Base-by-base conservation (phyloP, 2,329 filamentous ascomycete species). In the Apiospora aurea region DNA sequence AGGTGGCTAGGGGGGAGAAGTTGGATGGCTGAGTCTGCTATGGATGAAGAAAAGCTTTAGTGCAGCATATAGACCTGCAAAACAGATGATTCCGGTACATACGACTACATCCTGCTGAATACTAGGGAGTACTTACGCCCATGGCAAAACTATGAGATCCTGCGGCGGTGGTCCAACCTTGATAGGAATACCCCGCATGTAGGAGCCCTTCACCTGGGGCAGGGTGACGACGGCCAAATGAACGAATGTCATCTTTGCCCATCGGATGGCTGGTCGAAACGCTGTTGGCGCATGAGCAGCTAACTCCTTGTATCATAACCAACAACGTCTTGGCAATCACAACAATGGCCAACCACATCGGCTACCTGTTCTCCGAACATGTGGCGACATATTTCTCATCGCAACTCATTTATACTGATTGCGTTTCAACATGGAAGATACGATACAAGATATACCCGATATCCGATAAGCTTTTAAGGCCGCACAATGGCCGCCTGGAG, bases 81-180 rank as follows among this genome's bases (percentile, higher is more conserved):
- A 29, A 29, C 26, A 29, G 26, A 29, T 29, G 26, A 29, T 29
- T 29, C 26, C 3, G 26, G 26, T 3, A 29, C 26, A 29, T 29
- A 29, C 26, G 26, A 29, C 26, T 3, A 29, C 3, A 29, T 29
- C 26, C 26, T 29, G 26, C 26, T 29, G 26, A 29, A 29, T 29
- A 29, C 26, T 29, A 29, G 26, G 26, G 26, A 29, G 26, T 29
- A 77, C 80, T 8, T 75, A 81, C 79, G 77, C 72, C 79, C 79
- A 82, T 21, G 79, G 79, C 1, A 81, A 44, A 41, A 82, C 51
- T 1, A 81, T 75, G 14, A 82, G 70, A 34, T 75, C 69, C 21
- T 81, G 79, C 3, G 73, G 41, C 0, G 79, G 78, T 6, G 77
- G 76, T 2, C 80, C 79, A 6, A 81, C 41, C 43, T 75, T 72